These are phyloP conservation scores for Hypoxylon subgilvum DNA, from an alignment of 495 filamentous ascomycete genomes.

Conservation along the genomic window DNA sequence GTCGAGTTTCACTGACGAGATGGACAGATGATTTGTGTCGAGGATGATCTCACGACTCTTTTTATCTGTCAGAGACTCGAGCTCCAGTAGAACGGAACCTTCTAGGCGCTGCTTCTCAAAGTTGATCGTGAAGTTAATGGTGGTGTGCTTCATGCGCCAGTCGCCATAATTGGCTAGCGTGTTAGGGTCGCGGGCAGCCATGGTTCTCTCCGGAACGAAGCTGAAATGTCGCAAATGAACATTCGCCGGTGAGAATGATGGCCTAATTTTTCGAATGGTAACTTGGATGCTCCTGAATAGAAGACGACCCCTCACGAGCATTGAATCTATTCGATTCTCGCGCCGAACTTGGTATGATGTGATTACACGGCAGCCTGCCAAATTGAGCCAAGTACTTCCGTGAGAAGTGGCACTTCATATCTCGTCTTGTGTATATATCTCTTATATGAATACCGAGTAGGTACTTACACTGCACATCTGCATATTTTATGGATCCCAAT, in stretches of 20 bases:
- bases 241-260: slow-evolving; percentile 13
- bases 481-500: no score
- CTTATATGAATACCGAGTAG: no score
- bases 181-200: slow-evolving; percentile 80
- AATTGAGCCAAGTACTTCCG: slow-evolving; percentile 39
- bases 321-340: slow-evolving; percentile 30
- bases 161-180: slow-evolving; percentile 89
- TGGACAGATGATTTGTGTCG: slow-evolving; percentile 81
- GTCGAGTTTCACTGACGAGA: slow-evolving; percentile 70
- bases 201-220: slow-evolving; percentile 47
- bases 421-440: no score
- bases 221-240: slow-evolving; percentile 31
- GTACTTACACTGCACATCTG: no score
- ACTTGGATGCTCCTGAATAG: slow-evolving; percentile 34
- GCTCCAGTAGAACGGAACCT: slow-evolving; percentile 74
- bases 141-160: slow-evolving; percentile 80
- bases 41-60: slow-evolving; percentile 77
- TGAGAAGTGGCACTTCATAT: no score
- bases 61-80: slow-evolving; percentile 73
- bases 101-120: slow-evolving; percentile 76
- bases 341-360: slow-evolving; percentile 21
- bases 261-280: slow-evolving; percentile 31
- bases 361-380: slow-evolving; percentile 20
- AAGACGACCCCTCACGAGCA: slow-evolving; percentile 36
- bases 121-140: slow-evolving; percentile 76